Conservation (phyloP, 2,329 filamentous ascomycete genomes). For the Mycosphaerella sp. region DNA sequence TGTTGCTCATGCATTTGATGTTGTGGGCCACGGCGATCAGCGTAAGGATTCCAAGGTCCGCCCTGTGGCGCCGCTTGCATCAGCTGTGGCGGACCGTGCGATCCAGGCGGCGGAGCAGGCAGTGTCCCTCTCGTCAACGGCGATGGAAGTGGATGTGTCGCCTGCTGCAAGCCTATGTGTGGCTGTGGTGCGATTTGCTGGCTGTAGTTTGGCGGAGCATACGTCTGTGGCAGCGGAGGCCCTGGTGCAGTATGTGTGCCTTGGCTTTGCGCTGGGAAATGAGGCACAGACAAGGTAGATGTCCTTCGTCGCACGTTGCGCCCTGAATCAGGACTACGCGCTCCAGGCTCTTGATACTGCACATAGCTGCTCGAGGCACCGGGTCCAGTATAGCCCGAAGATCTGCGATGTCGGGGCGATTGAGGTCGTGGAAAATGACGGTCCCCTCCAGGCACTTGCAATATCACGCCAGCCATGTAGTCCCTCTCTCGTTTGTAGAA, state of each 20-base stretch:
- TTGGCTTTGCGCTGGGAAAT: conserved; percentile 15
- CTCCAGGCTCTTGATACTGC: conserved; percentile 20
- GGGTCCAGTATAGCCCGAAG: conserved; percentile 15
- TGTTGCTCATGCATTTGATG: not conserved
- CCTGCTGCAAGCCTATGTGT: conserved; percentile 17
- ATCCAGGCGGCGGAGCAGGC: conserved; percentile 12
- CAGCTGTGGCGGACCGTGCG: conserved; percentile 19
- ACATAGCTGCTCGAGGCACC: conserved; percentile 19
- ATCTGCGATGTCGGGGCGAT: conserved; percentile 37
- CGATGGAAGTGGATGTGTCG: conserved; percentile 20
- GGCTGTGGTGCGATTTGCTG: conserved; percentile 23
- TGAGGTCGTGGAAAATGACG: conserved; percentile 41
- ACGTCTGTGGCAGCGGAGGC: conserved; percentile 13
- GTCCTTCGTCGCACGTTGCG: conserved; percentile 28
- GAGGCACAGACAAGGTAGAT: conserved; percentile 26
- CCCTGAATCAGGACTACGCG: conserved; percentile 26
- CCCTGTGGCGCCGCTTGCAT: conserved; percentile 33
- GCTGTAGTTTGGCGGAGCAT: conserved; percentile 19
- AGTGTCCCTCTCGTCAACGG: conserved; percentile 16
- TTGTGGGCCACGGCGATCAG: conserved; percentile 17
- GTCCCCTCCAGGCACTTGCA: conserved; percentile 51
- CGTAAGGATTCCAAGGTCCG: conserved; percentile 34
- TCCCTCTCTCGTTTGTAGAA: conserved; percentile 70
- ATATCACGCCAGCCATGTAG: conserved; percentile 61
- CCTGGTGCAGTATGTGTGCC: conserved; percentile 6